Evolutionary conservation across 2,329 filamentous ascomycete genomes (phyloP), one percentile per base, ranked within the genome.

Genomic region (Cyphellophora europaea): DNA sequence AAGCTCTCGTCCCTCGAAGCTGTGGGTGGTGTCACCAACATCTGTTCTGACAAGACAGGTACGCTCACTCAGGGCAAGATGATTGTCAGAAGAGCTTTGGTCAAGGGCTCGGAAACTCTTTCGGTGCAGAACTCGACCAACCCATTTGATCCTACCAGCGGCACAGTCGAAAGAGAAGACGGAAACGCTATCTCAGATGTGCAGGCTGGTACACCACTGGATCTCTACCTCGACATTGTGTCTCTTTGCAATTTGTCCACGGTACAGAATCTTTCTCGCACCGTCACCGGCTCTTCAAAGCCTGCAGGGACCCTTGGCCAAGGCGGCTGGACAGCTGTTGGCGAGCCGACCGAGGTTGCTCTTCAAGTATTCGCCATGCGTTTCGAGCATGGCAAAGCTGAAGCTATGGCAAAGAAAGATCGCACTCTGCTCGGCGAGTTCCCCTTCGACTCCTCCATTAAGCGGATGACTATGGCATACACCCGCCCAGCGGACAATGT

Each of bases 391-490:
- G 46, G 42, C 66, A 63, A 72, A 71, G 44, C 65, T 67, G 11
- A 56, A 59, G 5, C 56, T 55, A 11, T 63, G 66, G 33, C 64
- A 62, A 0, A 50, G 53, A 5, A 64, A 57, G 3, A 55, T 62
- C 5, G 70, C 67, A 59, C 56, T 12, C 60, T 74, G 40, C 51
- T 77, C 6, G 68, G 72, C 1, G 78, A 82, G 47, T 79, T 76
- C 34, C 77, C 76, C 0, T 82, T 82, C 43, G 78, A 82, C 48
- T 80, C 75, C 0, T 69, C 72, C 39, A 69, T 81, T 41, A 82
- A 82, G 61, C 76, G 74, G 47, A 81, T 81, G 77, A 77, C 74
- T 2, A 75, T 80, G 27, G 71, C 79, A 35, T 77, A 77, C 53
- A 41, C 43, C 18, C 38, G 39, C 12, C 29, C 38, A n/a, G 37